phyloP scores from a whole-genome alignment of 2,329 filamentous ascomycete genomes.

The Stromatinia cepivora region DNA sequence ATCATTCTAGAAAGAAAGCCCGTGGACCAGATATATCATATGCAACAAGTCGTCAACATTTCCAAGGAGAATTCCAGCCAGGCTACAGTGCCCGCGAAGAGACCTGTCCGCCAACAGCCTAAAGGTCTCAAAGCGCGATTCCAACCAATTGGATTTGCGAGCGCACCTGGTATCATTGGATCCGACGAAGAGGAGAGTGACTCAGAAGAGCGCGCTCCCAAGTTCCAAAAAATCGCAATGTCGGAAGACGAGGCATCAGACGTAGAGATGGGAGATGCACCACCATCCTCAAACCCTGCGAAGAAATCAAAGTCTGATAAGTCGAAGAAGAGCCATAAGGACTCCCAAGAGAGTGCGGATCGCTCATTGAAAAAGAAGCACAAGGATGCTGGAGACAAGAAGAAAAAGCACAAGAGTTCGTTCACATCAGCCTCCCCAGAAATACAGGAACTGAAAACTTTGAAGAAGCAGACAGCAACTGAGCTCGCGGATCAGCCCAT shows the following conservation, averaged over 20 bases:
- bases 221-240: conserved; percentile 10
- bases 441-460: conserved; percentile 10
- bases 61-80: conserved; percentile 28
- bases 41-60: conserved; percentile 63
- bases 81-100: conserved; percentile 51
- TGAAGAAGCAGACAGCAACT: conserved; percentile 8
- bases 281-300: conserved; percentile 17
- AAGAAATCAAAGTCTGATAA: conserved; percentile 22
- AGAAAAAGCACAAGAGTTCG: conserved; percentile 33
- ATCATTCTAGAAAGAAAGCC: conserved; percentile 31
- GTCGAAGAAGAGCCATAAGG: conserved; percentile 20
- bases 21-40: conserved; percentile 61
- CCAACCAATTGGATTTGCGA: conserved; percentile 62
- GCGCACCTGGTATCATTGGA: conserved; percentile 46
- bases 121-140: conserved; percentile 66
- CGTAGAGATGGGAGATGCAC: conserved; percentile 30
- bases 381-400: conserved; percentile 29
- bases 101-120: conserved; percentile 62
- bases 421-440: background rate
- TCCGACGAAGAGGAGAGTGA: conserved; percentile 27
- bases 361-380: conserved; percentile 34
- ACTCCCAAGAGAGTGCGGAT: conserved; percentile 22
- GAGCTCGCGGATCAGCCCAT: conserved; percentile 7
- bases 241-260: conserved; percentile 22
- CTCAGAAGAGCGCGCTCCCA: conserved; percentile 29